Base-by-base conservation (phyloP, 1,139 yeast genomes). In the Spencermartinsiella ligniputridi region DNA sequence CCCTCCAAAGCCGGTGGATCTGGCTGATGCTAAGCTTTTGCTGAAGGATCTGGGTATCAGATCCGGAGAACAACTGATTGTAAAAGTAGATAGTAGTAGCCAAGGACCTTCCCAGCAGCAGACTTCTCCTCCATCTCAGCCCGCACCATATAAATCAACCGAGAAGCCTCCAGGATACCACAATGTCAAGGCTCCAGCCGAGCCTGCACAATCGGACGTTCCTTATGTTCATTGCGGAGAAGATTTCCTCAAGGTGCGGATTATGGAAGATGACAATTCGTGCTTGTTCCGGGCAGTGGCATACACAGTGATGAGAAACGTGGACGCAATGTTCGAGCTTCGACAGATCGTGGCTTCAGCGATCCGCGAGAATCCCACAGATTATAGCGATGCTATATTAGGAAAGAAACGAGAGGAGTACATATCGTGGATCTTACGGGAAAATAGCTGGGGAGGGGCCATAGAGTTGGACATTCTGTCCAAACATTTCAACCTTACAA, bases 401-500 rank as follows among this genome's bases (percentile, higher is more conserved):
- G 95, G 80, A 17, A 69, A 72, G 47, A 67, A 76, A 0, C 66
- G 72, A 2, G 58, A 62, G 0, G 74, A 75, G 5, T 86, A 85
- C 58, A 67, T 76, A 40, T 54, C 65, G 8, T 85, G 94, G 94
- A 85, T 85, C 22, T 53, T 60, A 38, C 68, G 74, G 49, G 74
- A 73, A 24, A 79, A 75, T 39, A 75, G 86, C 18, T 85, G 95
- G 95, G 95, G 95, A 16, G 95, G 95, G 5, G 94, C 89, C 3
- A 84, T 86, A 37, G 95, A 85, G 60, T 66, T 85, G 45, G 79
- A 81, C 12, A 81, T 86, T 8, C 62, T 86, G 27, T 75, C 88
- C 1, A 69, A 72, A 25, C 70, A 75, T 56, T 70, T 83, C 41
- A 66, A 69, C 2, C 62, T 83, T 3, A 70, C 77, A 3, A 79